Evolutionary conservation across 208 protist genomes (phyloP).

Genomic region (Acanthamoeba lenticulata): DNA sequence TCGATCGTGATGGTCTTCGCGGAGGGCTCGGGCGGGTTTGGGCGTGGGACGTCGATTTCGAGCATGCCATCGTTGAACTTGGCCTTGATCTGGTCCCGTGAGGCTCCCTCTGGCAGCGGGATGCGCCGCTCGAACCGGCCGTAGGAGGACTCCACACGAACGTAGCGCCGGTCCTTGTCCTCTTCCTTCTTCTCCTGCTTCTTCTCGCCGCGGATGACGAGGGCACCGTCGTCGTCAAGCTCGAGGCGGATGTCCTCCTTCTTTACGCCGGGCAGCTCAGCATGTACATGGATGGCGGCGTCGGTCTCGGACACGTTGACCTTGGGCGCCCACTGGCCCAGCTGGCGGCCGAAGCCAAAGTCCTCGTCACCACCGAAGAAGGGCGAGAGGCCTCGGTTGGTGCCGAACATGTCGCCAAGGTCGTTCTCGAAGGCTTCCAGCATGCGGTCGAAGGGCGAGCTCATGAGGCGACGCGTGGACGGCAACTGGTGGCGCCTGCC

Average conservation of each 20-base stretch:
- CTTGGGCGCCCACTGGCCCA: constrained; percentile 3
- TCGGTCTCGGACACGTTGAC: constrained; percentile 52
- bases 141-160: background rate
- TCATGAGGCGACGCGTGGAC: background rate
- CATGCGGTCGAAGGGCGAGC: background rate
- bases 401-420: background rate
- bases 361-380: background rate
- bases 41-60: constrained; percentile 11
- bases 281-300: background rate
- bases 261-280: constrained; percentile 65
- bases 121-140: constrained; percentile 35
- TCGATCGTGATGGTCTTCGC: background rate
- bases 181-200: constrained; percentile 69
- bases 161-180: constrained; percentile 43
- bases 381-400: background rate
- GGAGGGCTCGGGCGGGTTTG: background rate
- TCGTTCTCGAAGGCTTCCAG: constrained; percentile 33
- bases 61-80: constrained; percentile 53
- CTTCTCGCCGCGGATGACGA: background rate
- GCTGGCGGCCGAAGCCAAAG: background rate
- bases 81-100: constrained; percentile 23
- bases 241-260: constrained; percentile 30
- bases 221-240: background rate
- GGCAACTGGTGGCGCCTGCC: background rate
- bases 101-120: background rate